phyloP scores from a whole-genome alignment of 495 filamentous ascomycete species.

The Penicillium nucicola region DNA sequence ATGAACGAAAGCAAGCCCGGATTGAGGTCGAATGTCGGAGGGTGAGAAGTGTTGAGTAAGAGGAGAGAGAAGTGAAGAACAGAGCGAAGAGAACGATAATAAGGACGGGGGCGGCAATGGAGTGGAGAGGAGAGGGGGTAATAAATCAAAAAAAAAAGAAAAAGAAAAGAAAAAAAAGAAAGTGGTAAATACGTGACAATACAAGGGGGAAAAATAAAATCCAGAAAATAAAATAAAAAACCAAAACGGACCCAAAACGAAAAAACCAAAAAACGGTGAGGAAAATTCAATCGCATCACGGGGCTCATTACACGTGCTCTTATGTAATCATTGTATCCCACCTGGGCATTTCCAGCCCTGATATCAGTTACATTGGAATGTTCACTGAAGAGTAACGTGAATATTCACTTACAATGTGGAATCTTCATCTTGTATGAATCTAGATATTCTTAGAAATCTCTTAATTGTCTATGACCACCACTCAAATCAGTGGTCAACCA shows the following conservation, averaged over 20 bases:
- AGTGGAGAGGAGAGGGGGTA: slow-evolving; percentile 24
- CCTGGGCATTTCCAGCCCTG: no score
- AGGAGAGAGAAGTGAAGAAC: slow-evolving; percentile 12
- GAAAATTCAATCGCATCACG: slow-evolving; percentile 30
- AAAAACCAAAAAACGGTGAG: slow-evolving; percentile 8
- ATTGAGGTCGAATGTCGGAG: slow-evolving; percentile 16
- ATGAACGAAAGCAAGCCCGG: slow-evolving; percentile 5
- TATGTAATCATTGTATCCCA: no score
- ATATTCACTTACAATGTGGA: no score
- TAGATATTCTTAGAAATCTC: no score
- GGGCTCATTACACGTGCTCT: slow-evolving; percentile 7
- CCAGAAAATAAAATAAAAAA: slow-evolving; percentile 14
- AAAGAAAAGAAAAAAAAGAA: slow-evolving; percentile 5
- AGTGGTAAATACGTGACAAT: slow-evolving; percentile 26
- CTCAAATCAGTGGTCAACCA: no score
- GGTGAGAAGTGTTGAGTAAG: slow-evolving; percentile 1
- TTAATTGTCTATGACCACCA: no score
- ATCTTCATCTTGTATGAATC: no score
- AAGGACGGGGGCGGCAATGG: slow-evolving; percentile 32
- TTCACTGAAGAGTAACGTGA: no score
- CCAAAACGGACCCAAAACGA: slow-evolving; percentile 26
- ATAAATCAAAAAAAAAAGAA: slow-evolving; percentile 13
- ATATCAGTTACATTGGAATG: neutral
- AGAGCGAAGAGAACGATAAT: slow-evolving; percentile 26
- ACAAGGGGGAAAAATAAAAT: slow-evolving; percentile 26